These are phyloP conservation scores for Myriosclerotinia scirpicola DNA, from an alignment of 2,329 filamentous ascomycete genomes.

Conservation along the genomic window DNA sequence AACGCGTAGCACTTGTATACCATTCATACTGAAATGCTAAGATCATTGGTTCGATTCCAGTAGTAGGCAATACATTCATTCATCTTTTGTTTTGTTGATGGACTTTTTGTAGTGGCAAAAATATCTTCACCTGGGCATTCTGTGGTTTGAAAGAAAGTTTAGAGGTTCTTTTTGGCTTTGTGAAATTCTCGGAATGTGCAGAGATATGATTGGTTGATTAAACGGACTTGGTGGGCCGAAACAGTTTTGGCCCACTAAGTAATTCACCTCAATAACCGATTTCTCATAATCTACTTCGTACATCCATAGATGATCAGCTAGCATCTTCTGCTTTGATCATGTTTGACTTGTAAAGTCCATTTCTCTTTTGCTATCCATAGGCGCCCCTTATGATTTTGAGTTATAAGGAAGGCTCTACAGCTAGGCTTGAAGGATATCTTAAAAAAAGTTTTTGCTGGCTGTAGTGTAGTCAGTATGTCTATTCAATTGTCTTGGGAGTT, in stretches of 20 bases:
- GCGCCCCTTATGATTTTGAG: background rate
- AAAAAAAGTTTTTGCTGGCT: background rate
- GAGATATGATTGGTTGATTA: background rate
- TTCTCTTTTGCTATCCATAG: background rate
- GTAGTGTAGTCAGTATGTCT: background rate
- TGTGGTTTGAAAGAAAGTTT: too few relatives aligned
- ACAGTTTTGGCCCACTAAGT: too few relatives aligned
- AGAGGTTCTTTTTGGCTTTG: background rate
- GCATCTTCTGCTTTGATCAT: background rate
- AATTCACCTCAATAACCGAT: background rate
- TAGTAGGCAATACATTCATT: background rate
- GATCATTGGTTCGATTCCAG: conserved; percentile 23
- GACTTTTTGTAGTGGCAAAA: background rate
- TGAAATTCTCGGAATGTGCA: background rate
- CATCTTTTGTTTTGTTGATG: background rate
- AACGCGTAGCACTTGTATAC: conserved; percentile 21
- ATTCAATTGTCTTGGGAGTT: background rate
- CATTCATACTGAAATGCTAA: background rate
- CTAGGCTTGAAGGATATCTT: background rate
- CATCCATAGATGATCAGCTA: too few relatives aligned
- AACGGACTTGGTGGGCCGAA: background rate
- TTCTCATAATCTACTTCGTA: background rate
- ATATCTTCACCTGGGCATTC: too few relatives aligned
- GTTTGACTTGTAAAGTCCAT: background rate
- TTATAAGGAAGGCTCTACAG: background rate